Percentiles rank a stretch among this genome's conserved stretches.
Conservation (phyloP, 257 asterid species). For the Solanum sitiens region DNA sequence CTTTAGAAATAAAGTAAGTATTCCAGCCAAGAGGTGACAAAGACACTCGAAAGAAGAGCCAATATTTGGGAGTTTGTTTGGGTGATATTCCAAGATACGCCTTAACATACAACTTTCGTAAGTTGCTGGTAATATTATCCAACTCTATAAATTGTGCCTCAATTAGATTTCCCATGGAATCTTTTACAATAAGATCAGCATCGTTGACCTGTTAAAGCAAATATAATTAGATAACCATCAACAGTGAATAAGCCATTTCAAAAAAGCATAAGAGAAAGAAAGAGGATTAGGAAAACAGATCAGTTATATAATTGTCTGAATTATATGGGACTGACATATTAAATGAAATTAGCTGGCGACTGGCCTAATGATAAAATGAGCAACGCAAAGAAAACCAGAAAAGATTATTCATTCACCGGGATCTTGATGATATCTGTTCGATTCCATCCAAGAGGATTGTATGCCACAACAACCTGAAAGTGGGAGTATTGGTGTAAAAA, state of each 20-base stretch:
- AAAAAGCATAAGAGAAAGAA: neutral
- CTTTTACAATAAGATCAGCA: conserved; percentile 46
- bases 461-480: conserved; percentile 61
- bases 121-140: conserved; percentile 43
- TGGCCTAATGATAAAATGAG: neutral
- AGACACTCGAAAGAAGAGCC: conserved; percentile 60
- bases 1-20: conserved; percentile 54
- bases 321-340: neutral
- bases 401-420: conserved; percentile 41
- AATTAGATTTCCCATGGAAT: conserved; percentile 36
- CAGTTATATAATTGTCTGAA: neutral
- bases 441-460: conserved; percentile 85
- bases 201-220: conserved; percentile 47
- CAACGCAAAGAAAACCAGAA: neutral
- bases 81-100: conserved; percentile 64
- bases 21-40: conserved; percentile 74
- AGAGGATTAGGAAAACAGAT: neutral
- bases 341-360: neutral
- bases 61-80: conserved; percentile 39
- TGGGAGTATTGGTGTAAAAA: neutral
- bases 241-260: neutral
- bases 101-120: conserved; percentile 54
- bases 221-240: neutral
- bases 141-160: conserved; percentile 51
- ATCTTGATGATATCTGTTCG: conserved; percentile 60